Percentiles rank a stretch among this genome's conserved stretches.
Conservation (phyloP, 2,329 filamentous ascomycete genomes). For the Sporothrix mexicana region DNA sequence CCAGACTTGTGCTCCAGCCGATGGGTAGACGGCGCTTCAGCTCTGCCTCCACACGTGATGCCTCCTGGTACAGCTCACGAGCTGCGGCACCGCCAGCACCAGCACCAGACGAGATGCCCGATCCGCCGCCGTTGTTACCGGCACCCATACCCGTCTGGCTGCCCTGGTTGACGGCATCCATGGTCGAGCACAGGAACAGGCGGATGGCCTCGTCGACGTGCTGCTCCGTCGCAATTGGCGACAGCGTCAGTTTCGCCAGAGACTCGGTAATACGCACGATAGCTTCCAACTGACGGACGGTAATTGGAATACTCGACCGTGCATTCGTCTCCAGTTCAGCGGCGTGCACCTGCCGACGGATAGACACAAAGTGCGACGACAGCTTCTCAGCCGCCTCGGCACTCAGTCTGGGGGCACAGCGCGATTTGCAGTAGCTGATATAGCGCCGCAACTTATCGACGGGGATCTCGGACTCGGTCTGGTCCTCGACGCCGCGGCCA, state of each 20-base stretch:
- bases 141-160: constrained; percentile 48
- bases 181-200: constrained; percentile 92
- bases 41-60: constrained; percentile 84
- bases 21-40: constrained; percentile 86
- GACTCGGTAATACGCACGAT: constrained; percentile 97
- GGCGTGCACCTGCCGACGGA: constrained; percentile 90
- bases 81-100: constrained; percentile 67
- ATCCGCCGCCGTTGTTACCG: constrained; percentile 27
- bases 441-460: constrained; percentile 98
- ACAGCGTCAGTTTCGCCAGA: constrained; percentile 86
- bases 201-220: constrained; percentile 98
- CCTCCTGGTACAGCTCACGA: constrained; percentile 90
- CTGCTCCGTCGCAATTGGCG: constrained; percentile 82
- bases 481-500: constrained; percentile 79
- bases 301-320: constrained; percentile 94
- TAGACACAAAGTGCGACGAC: constrained; percentile 95
- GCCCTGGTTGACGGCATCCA: constrained; percentile 95
- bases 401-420: constrained; percentile 89
- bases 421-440: constrained; percentile 95
- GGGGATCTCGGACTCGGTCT: constrained; percentile 83
- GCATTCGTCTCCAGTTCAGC: constrained; percentile 88
- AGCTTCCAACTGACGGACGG: constrained; percentile 93
- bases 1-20: constrained; percentile 91
- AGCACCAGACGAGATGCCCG: constrained; percentile 55
- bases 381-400: constrained; percentile 93